These are phyloP conservation scores for Aspergillus tubingensis DNA, from an alignment of 2,329 filamentous ascomycete species.

Conservation along the genomic window DNA sequence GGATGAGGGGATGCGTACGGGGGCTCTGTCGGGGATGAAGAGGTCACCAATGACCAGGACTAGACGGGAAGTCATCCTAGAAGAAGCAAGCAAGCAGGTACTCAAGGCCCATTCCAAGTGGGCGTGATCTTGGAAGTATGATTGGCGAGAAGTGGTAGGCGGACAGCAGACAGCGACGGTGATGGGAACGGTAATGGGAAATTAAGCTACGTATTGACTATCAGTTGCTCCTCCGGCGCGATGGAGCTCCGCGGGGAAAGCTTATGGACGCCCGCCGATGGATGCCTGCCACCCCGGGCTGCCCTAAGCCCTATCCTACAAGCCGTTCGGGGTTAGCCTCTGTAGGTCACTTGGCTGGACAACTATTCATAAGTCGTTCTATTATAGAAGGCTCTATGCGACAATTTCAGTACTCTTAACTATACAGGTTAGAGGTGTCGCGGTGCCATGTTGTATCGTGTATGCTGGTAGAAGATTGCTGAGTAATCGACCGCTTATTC, in stretches of 20 bases:
- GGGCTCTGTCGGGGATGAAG: constrained; percentile 88
- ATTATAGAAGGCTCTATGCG: background rate
- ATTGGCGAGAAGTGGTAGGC: background rate
- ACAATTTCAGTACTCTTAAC: background rate
- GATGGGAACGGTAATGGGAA: background rate
- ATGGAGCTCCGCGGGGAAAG: constrained; percentile 11
- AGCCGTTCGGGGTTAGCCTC: constrained; percentile 1
- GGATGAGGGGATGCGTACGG: constrained; percentile 52
- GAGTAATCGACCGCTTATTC: constrained; percentile 47
- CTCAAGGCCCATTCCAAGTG: constrained; percentile 34
- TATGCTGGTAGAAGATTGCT: background rate
- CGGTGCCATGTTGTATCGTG: background rate
- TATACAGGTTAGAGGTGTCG: background rate
- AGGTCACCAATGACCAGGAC: constrained; percentile 91
- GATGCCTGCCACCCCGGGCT: constrained; percentile 2
- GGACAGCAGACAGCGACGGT: constrained; percentile 9
- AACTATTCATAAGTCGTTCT: background rate
- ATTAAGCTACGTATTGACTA: constrained; percentile 14
- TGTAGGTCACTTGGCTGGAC: background rate
- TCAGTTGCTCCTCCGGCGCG: constrained; percentile 10
- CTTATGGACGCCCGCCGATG: constrained; percentile 5
- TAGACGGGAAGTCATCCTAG: constrained; percentile 74
- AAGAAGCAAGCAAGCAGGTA: constrained; percentile 16
- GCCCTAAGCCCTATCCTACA: constrained; percentile 4
- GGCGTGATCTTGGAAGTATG: background rate